phyloP scores from a whole-genome alignment of 495 filamentous ascomycete genomes.

The Neurospora pannonica region DNA sequence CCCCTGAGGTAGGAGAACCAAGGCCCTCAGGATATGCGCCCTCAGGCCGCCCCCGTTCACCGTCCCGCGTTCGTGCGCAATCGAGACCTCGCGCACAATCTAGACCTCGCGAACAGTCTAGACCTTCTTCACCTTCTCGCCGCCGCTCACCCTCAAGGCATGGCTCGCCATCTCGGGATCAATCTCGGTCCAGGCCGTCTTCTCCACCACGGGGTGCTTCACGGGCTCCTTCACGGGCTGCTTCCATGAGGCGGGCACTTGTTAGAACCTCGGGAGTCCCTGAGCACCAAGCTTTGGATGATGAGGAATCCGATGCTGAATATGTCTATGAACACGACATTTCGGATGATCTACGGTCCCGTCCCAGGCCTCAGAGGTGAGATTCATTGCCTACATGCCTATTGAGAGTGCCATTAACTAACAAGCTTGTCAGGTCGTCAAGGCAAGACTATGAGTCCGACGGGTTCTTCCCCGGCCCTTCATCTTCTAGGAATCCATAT shows the following conservation, averaged over 20 bases:
- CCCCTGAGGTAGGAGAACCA: not conserved
- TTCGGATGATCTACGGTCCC: constrained; percentile 24
- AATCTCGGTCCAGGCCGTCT: constrained; percentile 10
- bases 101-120: not conserved
- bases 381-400: not conserved
- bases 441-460: constrained; percentile 34
- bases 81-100: not conserved
- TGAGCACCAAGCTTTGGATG: not conserved
- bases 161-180: constrained; percentile 5
- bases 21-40: constrained; percentile 11
- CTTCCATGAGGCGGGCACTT: not conserved
- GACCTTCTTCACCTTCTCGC: constrained; percentile 5
- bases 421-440: constrained; percentile 13
- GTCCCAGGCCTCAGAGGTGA: constrained; percentile 30
- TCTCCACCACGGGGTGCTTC: not conserved
- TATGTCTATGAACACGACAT: constrained; percentile 14
- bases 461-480: constrained; percentile 11
- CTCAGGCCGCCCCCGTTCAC: constrained; percentile 2
- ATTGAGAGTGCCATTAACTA: constrained; percentile 4
- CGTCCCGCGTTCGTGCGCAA: not conserved
- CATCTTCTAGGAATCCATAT: constrained; percentile 5
- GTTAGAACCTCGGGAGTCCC: not conserved
- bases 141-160: not conserved
- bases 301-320: constrained; percentile 17
- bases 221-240: not conserved